phyloP scores from a whole-genome alignment of 129 eudicot species.

The Chrysanthemum seticuspe region DNA sequence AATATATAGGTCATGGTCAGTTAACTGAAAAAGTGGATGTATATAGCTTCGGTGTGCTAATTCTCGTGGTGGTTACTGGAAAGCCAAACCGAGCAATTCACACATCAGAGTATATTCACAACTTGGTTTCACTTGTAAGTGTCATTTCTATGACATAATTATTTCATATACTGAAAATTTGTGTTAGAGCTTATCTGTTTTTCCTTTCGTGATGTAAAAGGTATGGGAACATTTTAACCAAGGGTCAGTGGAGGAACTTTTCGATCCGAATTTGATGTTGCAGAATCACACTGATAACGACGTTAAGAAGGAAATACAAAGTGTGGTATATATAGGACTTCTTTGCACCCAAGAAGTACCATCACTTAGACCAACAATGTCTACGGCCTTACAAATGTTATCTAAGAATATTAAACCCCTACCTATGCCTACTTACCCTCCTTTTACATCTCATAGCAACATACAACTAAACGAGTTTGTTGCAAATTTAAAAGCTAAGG shows the following conservation, averaged over 20 bases:
- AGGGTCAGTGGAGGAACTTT: constrained; percentile 45
- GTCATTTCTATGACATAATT: neutral
- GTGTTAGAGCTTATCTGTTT: neutral
- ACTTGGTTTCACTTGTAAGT: constrained; percentile 55
- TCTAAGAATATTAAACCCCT: too few relatives aligned
- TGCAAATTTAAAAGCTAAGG: too few relatives aligned
- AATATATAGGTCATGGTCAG: constrained; percentile 62
- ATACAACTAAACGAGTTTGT: too few relatives aligned
- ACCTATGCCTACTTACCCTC: too few relatives aligned
- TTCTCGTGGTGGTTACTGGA: constrained; percentile 71
- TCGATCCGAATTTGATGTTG: constrained; percentile 59
- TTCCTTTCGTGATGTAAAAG: constrained; percentile 29
- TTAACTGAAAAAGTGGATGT: constrained; percentile 75
- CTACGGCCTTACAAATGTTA: constrained; percentile 48
- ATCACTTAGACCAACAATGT: constrained; percentile 71
- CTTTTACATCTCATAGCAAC: too few relatives aligned
- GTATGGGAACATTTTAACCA: constrained; percentile 70
- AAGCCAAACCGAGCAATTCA: constrained; percentile 53
- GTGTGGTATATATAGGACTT: constrained; percentile 74
- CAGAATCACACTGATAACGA: constrained; percentile 19
- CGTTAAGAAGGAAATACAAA: constrained; percentile 39
- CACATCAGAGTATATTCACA: constrained; percentile 43
- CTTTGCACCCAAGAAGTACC: constrained; percentile 74
- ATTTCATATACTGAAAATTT: neutral
- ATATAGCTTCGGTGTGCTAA: constrained; percentile 71